phyloP scores from a whole-genome alignment of 257 asterid species.

The Solanum sejunctum region DNA sequence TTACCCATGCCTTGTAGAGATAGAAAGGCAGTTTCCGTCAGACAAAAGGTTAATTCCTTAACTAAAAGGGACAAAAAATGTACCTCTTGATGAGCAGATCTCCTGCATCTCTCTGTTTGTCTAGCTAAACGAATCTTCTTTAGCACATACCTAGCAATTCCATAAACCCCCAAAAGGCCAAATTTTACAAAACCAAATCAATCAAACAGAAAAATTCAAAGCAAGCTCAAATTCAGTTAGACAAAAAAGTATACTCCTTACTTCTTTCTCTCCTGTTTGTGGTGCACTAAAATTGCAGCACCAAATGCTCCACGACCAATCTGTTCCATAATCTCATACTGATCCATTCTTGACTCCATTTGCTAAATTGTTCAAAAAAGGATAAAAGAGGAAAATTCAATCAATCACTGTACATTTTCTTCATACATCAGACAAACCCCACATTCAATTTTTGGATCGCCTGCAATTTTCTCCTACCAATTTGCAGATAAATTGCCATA shows the following conservation, averaged over 20 bases:
- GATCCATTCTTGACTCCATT: conserved; percentile 95
- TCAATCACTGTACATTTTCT: neutral
- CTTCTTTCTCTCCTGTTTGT: conserved; percentile 83
- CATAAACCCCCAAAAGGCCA: conserved; percentile 4
- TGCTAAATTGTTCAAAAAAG: neutral
- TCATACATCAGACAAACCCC: neutral
- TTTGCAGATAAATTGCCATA: neutral
- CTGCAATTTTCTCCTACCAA: neutral
- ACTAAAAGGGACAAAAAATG: neutral
- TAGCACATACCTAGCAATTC: conserved; percentile 65
- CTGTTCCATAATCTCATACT: conserved; percentile 99
- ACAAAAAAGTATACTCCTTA: conserved; percentile 7
- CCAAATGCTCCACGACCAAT: conserved; percentile 99
- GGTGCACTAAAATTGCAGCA: conserved; percentile 95
- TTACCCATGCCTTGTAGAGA: neutral
- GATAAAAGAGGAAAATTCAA: neutral
- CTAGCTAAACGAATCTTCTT: conserved; percentile 97
- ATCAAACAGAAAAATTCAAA: neutral
- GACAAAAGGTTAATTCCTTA: neutral
- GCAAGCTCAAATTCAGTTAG: neutral
- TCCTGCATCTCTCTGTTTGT: conserved; percentile 95
- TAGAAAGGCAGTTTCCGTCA: neutral
- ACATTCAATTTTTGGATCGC: neutral
- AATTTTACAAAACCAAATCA: neutral
- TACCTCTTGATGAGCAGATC: conserved; percentile 99